Percentiles rank a stretch among this genome's conserved stretches.
Evolutionary conservation across 1,139 yeast species (phyloP).

Genomic region (Pichia sp.): DNA sequence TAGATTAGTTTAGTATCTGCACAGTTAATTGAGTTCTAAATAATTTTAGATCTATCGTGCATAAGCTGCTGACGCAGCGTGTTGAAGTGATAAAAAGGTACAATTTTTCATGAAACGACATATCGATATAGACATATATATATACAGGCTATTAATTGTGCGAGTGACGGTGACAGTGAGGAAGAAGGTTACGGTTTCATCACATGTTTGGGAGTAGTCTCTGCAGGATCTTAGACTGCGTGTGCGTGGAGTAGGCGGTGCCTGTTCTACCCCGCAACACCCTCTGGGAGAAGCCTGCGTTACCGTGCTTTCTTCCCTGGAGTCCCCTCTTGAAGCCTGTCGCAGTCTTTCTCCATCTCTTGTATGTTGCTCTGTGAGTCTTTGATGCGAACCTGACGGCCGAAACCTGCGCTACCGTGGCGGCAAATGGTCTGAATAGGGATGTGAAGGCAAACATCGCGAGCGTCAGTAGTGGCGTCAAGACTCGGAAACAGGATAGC

Average conservation of each 20-base stretch:
- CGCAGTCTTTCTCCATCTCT: constrained; percentile 74
- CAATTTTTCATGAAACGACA: not conserved
- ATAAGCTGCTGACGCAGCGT: no score
- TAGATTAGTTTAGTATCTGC: not conserved
- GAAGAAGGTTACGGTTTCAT: not conserved
- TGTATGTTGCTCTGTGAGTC: constrained; percentile 74
- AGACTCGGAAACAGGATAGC: no score
- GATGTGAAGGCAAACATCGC: constrained; percentile 6
- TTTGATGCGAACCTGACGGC: constrained; percentile 45
- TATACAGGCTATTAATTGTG: not conserved
- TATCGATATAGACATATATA: not conserved
- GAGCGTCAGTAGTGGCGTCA: not conserved
- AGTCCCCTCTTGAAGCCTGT: constrained; percentile 52
- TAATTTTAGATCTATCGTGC: not conserved
- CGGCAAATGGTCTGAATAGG: constrained; percentile 7
- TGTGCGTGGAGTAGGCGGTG: constrained; percentile 55
- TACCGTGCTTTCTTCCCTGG: constrained; percentile 91
- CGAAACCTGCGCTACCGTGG: constrained; percentile 10
- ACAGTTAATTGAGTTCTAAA: not conserved
- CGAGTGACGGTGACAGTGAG: not conserved
- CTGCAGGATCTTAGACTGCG: constrained; percentile 53
- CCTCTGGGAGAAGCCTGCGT: constrained; percentile 76
- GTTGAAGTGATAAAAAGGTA: not conserved
- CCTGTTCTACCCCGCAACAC: constrained; percentile 62
- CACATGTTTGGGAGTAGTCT: constrained; percentile 37